phyloP scores from a whole-genome alignment of 108 stramenopile genomes.

The Nitzschia sp. region DNA sequence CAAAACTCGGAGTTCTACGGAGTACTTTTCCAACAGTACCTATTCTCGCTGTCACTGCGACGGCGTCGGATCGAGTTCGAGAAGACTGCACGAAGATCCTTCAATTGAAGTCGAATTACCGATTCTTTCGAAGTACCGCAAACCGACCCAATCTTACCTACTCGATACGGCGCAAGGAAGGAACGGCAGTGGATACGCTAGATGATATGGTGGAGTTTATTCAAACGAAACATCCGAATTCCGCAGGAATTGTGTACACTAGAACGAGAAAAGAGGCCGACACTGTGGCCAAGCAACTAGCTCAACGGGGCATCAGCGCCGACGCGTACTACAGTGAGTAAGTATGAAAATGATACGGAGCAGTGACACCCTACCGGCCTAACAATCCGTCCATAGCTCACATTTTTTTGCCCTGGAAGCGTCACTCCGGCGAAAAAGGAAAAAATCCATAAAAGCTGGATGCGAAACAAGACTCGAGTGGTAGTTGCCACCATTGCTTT shows the following conservation, averaged over 20 bases:
- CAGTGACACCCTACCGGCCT: too few species aligned
- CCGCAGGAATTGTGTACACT: constrained; percentile 92
- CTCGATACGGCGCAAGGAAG: constrained; percentile 58
- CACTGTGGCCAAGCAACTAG: constrained; percentile 67
- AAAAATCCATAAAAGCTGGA: constrained; percentile 82
- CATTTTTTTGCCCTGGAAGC: background rate
- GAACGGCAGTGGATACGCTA: constrained; percentile 50
- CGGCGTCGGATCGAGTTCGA: constrained; percentile 82
- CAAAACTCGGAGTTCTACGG: constrained; percentile 88
- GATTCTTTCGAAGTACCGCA: constrained; percentile 78
- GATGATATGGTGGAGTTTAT: constrained; percentile 85
- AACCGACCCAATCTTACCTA: constrained; percentile 93
- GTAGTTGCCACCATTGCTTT: constrained; percentile 96
- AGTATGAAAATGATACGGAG: constrained; percentile 34
- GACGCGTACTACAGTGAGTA: constrained; percentile 74
- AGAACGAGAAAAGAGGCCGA: constrained; percentile 90
- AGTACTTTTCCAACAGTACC: constrained; percentile 71
- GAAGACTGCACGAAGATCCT: constrained; percentile 86
- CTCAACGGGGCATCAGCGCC: constrained; percentile 80
- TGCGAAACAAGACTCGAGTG: constrained; percentile 87
- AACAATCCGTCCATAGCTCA: background rate
- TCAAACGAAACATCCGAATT: constrained; percentile 46
- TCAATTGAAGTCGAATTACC: constrained; percentile 55
- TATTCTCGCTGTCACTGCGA: constrained; percentile 73
- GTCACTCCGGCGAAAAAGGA: constrained; percentile 47